Evolutionary conservation across 2,329 filamentous ascomycete species (phyloP), one percentile per base, ranked within the genome.

Genomic region (Aspergillus fijiensis): DNA sequence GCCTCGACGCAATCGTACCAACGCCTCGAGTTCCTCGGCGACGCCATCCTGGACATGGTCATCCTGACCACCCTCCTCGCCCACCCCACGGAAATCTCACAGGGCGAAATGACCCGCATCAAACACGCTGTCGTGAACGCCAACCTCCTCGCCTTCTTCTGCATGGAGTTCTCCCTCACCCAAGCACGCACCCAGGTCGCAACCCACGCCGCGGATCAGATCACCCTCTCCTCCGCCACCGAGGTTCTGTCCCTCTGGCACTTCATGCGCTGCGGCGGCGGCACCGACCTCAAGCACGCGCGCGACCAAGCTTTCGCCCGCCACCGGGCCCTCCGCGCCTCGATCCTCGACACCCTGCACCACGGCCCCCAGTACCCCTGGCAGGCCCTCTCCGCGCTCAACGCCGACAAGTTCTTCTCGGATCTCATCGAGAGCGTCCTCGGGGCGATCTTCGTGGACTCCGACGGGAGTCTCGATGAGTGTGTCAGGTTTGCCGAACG

Each of bases 21-120:
- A 65, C 85, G 92, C 0, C 83, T 97, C 1, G 94, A 97, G 70
- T 96, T 95, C 68, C 79, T 97, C 0, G 94, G 94, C 1, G 94
- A 98, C 67, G 85, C 92, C 0, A 80, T 97, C 2, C 84, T 98
- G 0, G 94, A 98, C 74, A 84, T 87, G 66, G 79, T 96, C 58
- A 79, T 97, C 52, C 86, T 91, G 7, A 70, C 72, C 11, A 65
- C 86, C 0, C 63, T 75, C 10, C 63, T 67, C 25, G 29, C 56
- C 0, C 64, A 72, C 35, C 58, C 66, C 0, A 71, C 74, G 2
- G 70, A 81, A 2, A 74, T 85, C 11, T 73, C 79, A 2, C 84
- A 85, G 53, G 76, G 80, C 52, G 77, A 84, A n/a, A 91, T 98
- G 85, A 92, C 96, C 67, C 78, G 87, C 2, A 79, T 94, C 58